Conservation (phyloP, 2,329 filamentous ascomycete genomes). For the Diaporthe sp. region DNA sequence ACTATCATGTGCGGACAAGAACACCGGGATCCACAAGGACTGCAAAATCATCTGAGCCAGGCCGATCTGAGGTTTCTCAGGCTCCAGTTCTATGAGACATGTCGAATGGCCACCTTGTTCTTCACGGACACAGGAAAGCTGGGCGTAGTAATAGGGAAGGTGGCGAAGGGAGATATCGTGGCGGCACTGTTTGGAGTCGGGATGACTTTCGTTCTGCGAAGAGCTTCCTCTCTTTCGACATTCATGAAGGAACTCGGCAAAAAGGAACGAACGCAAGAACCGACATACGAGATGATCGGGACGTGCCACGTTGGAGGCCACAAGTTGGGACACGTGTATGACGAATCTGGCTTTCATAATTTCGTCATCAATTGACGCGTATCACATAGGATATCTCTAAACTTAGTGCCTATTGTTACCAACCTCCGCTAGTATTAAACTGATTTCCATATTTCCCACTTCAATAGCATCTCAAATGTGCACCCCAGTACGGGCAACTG, state of each 20-base stretch:
- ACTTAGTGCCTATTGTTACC: neutral
- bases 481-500: neutral
- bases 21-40: neutral
- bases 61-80: neutral
- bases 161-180: conserved; percentile 11
- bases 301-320: neutral
- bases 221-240: neutral
- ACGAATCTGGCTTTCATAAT: neutral
- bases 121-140: conserved; percentile 21
- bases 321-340: neutral
- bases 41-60: neutral
- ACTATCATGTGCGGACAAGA: neutral
- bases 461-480: neutral
- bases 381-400: too few relatives aligned
- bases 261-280: neutral
- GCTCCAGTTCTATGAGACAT: neutral
- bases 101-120: neutral
- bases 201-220: conserved; percentile 17
- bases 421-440: too few relatives aligned
- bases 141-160: neutral
- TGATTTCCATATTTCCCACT: neutral
- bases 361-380: neutral
- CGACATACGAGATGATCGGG: conserved; percentile 1
- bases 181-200: conserved; percentile 29
- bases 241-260: conserved; percentile 7